Conservation (phyloP, 1,139 yeast species). For the Yamadazyma aaseri region DNA sequence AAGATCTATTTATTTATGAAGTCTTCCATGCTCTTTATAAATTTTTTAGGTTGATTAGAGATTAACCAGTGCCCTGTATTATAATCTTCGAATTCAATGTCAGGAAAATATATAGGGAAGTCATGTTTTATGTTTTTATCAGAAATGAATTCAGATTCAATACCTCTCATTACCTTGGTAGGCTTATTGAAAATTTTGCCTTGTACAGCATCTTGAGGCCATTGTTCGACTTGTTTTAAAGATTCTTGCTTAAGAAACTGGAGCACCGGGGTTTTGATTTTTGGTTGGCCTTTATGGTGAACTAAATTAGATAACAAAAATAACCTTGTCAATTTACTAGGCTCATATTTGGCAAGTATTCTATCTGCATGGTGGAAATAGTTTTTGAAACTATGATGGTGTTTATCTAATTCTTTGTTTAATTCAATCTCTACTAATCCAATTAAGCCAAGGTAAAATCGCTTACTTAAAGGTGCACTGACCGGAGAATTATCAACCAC, state of each 20-base stretch:
- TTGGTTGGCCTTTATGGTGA: conserved; percentile 19
- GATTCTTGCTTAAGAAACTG: conserved; percentile 27
- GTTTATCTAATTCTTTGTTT: conserved; percentile 8
- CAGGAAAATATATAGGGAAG: conserved; percentile 38
- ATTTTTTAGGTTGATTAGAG: conserved; percentile 39
- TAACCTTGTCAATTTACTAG: conserved; percentile 21
- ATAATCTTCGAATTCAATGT: conserved; percentile 26
- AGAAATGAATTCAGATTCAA: conserved; percentile 39
- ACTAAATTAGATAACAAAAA: conserved; percentile 34
- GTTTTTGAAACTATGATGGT: not conserved
- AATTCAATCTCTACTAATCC: conserved; percentile 35
- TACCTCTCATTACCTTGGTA: conserved; percentile 41
- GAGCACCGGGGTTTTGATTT: conserved; percentile 26
- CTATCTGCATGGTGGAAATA: conserved; percentile 13
- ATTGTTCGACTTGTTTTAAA: conserved; percentile 34
- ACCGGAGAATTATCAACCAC: conserved; percentile 52
- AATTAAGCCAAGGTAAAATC: conserved; percentile 25
- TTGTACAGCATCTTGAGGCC: conserved; percentile 36
- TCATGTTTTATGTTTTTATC: conserved; percentile 22
- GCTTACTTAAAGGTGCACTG: conserved; percentile 21
- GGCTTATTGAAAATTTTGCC: conserved; percentile 31
- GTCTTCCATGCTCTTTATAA: conserved; percentile 24
- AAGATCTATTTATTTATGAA: no score
- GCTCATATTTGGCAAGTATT: conserved; percentile 23
- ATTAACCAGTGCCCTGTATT: conserved; percentile 50